Conservation (phyloP, 805 yeast genomes). For the Starmera dryadoides region DNA sequence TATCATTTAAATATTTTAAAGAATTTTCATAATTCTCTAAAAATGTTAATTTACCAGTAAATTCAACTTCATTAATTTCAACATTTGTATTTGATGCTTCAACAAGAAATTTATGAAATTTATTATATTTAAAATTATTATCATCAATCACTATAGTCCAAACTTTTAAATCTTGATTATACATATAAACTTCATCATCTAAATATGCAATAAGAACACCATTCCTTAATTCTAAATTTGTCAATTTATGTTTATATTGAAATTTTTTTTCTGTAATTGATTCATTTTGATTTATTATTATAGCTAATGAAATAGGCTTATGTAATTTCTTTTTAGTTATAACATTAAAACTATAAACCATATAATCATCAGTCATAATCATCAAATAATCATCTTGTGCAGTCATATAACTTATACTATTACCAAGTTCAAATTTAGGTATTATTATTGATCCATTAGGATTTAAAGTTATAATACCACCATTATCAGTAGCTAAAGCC, state of each 20-base stretch:
- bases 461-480: constrained; percentile 40
- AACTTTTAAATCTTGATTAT: constrained; percentile 29
- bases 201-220: constrained; percentile 36
- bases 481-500: constrained; percentile 52
- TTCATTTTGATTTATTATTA: constrained; percentile 36
- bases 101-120: constrained; percentile 12
- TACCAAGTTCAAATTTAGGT: constrained; percentile 49
- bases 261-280: constrained; percentile 14
- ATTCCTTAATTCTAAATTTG: constrained; percentile 26
- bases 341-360: constrained; percentile 46
- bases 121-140: constrained; percentile 7
- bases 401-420: constrained; percentile 31
- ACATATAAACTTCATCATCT: constrained; percentile 32
- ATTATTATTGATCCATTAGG: constrained; percentile 37
- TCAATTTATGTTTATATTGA: constrained; percentile 15
- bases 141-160: constrained; percentile 44
- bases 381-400: constrained; percentile 28
- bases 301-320: constrained; percentile 43
- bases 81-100: not conserved
- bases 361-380: constrained; percentile 43
- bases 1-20: constrained; percentile 4
- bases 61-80: constrained; percentile 3
- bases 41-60: constrained; percentile 8
- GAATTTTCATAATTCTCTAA: constrained; percentile 11
- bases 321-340: constrained; percentile 25